Evolutionary conservation across 2,329 filamentous ascomycete species (phyloP).

Genomic region (Pseudocercospora vitis): DNA sequence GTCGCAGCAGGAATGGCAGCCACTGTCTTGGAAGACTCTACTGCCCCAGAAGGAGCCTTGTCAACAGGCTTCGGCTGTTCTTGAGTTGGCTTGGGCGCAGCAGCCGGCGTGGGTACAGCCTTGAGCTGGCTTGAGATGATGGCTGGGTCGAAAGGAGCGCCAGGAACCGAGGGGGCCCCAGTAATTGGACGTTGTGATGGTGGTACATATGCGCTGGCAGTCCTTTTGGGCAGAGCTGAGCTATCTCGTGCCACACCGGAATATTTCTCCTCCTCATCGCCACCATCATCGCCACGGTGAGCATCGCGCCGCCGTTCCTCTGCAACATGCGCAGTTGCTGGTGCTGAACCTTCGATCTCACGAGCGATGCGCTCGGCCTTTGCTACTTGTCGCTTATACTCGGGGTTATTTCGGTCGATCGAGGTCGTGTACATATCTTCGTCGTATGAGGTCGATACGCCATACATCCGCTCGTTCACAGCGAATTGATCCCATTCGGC

Average conservation of each 20-base stretch:
- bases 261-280: constrained; percentile 95
- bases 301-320: constrained; percentile 76
- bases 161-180: constrained; percentile 69
- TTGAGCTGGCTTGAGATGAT: constrained; percentile 84
- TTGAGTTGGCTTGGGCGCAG: constrained; percentile 2
- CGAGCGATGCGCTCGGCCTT: constrained; percentile 79
- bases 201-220: constrained; percentile 78
- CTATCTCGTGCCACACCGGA: constrained; percentile 77
- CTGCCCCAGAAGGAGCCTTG: constrained; percentile 29
- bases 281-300: constrained; percentile 62
- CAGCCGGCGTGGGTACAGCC: constrained; percentile 40
- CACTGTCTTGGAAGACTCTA: constrained; percentile 11
- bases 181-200: constrained; percentile 81
- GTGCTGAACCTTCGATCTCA: constrained; percentile 78
- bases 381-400: constrained; percentile 75
- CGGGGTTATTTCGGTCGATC: constrained; percentile 80
- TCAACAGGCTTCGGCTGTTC: constrained; percentile 24
- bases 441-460: constrained; percentile 84
- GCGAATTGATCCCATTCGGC: constrained; percentile 88
- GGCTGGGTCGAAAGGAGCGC: constrained; percentile 79
- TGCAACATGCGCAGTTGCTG: constrained; percentile 78
- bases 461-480: constrained; percentile 82
- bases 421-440: constrained; percentile 92
- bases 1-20: not conserved
- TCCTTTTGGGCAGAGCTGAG: constrained; percentile 62